Evolutionary conservation across 1,284 basidiomycete species (phyloP), one percentile per base, ranked within the genome.

Genomic region (Cryptococcus hybrid): DNA sequence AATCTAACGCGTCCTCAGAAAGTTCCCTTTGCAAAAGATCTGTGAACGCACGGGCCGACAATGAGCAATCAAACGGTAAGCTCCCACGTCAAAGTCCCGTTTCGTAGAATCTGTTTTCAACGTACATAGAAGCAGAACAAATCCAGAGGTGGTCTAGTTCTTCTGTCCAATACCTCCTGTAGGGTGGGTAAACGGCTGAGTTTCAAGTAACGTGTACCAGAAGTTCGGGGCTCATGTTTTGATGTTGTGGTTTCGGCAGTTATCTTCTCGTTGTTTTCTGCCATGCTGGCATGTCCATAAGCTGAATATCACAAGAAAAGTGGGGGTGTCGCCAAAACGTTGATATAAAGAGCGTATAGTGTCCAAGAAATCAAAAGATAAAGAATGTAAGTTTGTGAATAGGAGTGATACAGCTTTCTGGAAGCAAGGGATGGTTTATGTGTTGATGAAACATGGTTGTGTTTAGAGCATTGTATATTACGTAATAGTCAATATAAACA

Each of bases 51-150:
- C 60, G 18, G 57, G 56, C 57, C 48, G 7, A 34, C 30, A 13
- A 7, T 47, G 13, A 36, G 34, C 44, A 38, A 36, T 15, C 15
- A 52, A 13, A 51, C 24, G 9, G 13, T 30, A 30, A 30, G 30
- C 30, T 30, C 4, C 30, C 3, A 30, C 30, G 4, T 30, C 42
- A 30, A 30, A 30, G 30, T 4, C 30, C 30, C 4, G 30, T 30
- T 30, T 30, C 30, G 30, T 4, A 30, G 30, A 30, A 30, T 30
- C 30, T 30, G 30, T 30, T 4, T 30, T 30, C 30, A 30, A 30
- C 88, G 76, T 72, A 93, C 91, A 62, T 98, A 98, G 82, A 96
- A 96, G 87, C 95, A 96, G 82, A 95, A 97, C 52, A 98, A 83
- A 81, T 99, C 95, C 45, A 98, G 92, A 8, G 95, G 95, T 0